phyloP scores from a whole-genome alignment of 768 basidiomycete genomes.

The Tulasnella sp. region DNA sequence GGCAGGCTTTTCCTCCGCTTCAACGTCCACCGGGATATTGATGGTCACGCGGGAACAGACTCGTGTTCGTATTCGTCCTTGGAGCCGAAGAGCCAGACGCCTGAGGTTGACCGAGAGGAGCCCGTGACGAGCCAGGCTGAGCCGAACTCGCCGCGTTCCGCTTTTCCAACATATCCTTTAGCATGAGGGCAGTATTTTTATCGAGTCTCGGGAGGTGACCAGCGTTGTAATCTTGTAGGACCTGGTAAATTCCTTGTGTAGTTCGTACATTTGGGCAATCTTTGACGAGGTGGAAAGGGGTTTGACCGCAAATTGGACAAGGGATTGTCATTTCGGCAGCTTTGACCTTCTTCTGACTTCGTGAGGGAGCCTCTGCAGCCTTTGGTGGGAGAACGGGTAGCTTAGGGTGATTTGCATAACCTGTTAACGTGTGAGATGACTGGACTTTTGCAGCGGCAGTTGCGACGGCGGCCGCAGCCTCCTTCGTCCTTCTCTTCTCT shows the following conservation, averaged over 20 bases:
- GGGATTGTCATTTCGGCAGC: neutral
- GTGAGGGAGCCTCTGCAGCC: neutral
- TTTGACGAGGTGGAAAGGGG: constrained; percentile 48
- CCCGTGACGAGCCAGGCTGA: neutral
- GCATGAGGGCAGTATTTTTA: neutral
- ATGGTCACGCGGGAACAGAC: neutral
- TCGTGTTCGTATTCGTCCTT: neutral
- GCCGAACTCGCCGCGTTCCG: neutral
- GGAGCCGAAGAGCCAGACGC: neutral
- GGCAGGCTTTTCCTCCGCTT: neutral
- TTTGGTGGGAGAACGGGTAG: neutral
- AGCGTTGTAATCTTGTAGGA: neutral
- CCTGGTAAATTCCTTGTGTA: neutral
- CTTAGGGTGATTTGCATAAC: neutral
- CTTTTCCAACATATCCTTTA: neutral
- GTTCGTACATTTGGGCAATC: constrained; percentile 52
- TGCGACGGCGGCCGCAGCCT: neutral
- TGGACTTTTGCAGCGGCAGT: neutral
- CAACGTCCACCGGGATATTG: neutral
- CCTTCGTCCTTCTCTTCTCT: neutral
- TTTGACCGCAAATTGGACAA: constrained; percentile 52
- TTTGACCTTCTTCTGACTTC: neutral
- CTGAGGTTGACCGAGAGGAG: neutral
- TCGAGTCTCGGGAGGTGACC: neutral
- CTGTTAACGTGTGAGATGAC: neutral